Evolutionary conservation across 139 green algal genomes (phyloP).

Genomic region (Chlamydomonas incerta): DNA sequence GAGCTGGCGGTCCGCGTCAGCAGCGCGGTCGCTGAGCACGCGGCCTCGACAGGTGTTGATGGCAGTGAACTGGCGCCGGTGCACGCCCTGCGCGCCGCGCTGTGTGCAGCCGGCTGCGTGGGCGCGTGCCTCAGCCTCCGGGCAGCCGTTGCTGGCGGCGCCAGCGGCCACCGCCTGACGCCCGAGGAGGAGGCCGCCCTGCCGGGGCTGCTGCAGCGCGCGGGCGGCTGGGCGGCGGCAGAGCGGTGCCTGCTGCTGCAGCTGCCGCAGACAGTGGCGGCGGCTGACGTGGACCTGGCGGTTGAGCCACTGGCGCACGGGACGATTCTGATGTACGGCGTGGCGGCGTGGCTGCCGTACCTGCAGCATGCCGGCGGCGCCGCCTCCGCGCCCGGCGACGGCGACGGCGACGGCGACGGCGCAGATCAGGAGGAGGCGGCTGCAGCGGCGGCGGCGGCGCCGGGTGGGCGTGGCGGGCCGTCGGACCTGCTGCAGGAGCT

Average conservation of each 20-base stretch:
- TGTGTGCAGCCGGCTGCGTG: too few species aligned
- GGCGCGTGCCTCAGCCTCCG: too few species aligned
- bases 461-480: too few species aligned
- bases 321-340: constrained; percentile 2
- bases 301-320: constrained; percentile 16
- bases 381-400: not conserved
- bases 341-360: not conserved
- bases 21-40: too few species aligned
- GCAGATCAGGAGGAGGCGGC: too few species aligned
- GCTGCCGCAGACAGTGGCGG: not conserved
- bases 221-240: not conserved
- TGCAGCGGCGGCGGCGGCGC: too few species aligned
- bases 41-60: too few species aligned
- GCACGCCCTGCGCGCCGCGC: too few species aligned
- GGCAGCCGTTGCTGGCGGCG: too few species aligned
- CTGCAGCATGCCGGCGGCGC: not conserved
- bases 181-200: not conserved
- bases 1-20: too few species aligned
- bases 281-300: not conserved
- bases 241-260: not conserved
- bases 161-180: too few species aligned
- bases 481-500: not conserved
- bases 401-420: not conserved
- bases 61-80: too few species aligned
- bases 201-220: not conserved